Base-by-base conservation (phyloP, 208 protist species). In the Leishmania aethiopica region DNA sequence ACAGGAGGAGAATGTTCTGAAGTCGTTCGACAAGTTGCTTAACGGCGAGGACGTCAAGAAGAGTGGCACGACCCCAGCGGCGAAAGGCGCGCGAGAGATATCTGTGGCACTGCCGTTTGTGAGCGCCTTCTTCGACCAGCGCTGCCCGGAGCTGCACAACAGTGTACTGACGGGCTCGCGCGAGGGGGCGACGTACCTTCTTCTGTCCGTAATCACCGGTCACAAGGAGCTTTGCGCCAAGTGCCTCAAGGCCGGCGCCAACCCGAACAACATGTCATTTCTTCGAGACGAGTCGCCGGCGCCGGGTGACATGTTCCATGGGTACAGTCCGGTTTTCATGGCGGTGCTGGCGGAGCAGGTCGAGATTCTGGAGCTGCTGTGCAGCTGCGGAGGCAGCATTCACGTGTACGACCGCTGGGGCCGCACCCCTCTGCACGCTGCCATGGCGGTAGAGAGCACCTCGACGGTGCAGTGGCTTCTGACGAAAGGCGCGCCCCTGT, bases 391-490 rank as follows among this genome's bases (percentile, higher is more conserved):
- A 2, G 94, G 93, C 60, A 95, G 89, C 79, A 75, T 97, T 51
- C 86, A 94, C 81, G 89, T 97, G 53, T 96, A 95, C 84, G 94
- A 97, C 83, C 91, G 94, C 79, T 97, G 94, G 93, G 94, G 94
- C 75, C 91, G 94, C 75, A 93, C 94, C 1, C 93, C 94, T 40
- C 89, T 97, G 22, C 93, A 96, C 81, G 94, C 94, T 15, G 94
- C 94, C 37, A 83, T 93, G 78, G 87, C 92, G n/a, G 86, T 96
- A 77, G 89, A 90, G 51, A 95, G 89, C 79, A 69, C 77, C 1
- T 91, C 92, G 53, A 91, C 92, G 32, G 91, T 96, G 60, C 84
- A 93, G 84, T 97, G 94, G 93, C 84, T 97, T 40, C 53, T 94
- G 17, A 83, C 74, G 4, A 93, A 95, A 59, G 94, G 94, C 1